These are phyloP conservation scores for Diutina sp. DNA, from an alignment of 1,139 yeast species.

Conservation along the genomic window DNA sequence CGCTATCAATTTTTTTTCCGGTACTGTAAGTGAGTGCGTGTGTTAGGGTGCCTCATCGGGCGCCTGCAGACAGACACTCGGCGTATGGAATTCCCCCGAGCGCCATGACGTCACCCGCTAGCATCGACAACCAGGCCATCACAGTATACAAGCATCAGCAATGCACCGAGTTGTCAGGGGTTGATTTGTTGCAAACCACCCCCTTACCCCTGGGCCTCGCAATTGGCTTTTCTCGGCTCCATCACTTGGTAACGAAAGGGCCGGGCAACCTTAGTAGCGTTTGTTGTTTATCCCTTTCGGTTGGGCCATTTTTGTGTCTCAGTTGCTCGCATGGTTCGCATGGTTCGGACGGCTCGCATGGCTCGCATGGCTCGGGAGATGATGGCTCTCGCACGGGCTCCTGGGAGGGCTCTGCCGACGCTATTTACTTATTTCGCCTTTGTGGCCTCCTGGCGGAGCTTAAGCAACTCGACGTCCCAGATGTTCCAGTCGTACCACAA, in stretches of 20 bases:
- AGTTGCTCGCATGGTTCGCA: background rate
- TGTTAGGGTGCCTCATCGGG: background rate
- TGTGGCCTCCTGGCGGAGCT: background rate
- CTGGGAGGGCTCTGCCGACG: too few species aligned
- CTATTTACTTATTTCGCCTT: background rate
- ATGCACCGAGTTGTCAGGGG: too few species aligned
- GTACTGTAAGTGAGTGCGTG: background rate
- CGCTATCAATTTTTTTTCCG: background rate
- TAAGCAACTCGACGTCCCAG: conserved; percentile 27
- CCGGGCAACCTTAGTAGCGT: too few species aligned
- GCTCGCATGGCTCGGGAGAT: too few species aligned
- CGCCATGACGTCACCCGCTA: background rate
- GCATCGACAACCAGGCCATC: too few species aligned
- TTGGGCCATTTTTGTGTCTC: background rate
- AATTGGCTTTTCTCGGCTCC: too few species aligned
- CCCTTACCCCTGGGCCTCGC: too few species aligned
- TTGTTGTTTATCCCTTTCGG: background rate
- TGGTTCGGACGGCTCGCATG: too few species aligned
- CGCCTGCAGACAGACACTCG: background rate
- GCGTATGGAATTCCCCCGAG: background rate
- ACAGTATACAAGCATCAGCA: too few species aligned
- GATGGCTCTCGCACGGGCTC: too few species aligned
- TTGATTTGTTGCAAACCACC: too few species aligned
- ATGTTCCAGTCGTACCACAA: conserved; percentile 38
- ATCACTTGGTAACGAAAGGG: too few species aligned